phyloP scores from a whole-genome alignment of 805 yeast genomes.

The Maudiozyma turicensis region DNA sequence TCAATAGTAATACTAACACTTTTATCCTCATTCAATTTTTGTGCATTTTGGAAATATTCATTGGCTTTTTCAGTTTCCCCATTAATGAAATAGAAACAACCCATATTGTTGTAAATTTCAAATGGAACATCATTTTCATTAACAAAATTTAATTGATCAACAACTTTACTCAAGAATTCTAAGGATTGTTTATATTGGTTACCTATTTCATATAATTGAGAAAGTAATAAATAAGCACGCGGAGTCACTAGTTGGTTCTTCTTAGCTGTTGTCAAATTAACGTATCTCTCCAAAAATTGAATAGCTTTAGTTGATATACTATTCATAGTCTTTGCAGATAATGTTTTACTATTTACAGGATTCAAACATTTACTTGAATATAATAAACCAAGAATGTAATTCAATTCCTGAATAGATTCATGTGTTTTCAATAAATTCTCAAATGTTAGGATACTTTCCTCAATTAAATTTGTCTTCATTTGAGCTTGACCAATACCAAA shows the following conservation, averaged over 20 bases:
- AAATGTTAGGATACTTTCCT: conserved; percentile 79
- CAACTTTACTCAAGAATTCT: conserved; percentile 49
- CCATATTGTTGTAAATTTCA: conserved; percentile 71
- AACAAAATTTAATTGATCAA: conserved; percentile 35
- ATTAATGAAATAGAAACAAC: conserved; percentile 66
- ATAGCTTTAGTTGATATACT: conserved; percentile 43
- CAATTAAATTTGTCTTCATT: conserved; percentile 57
- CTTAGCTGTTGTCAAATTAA: conserved; percentile 47
- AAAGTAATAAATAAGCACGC: conserved; percentile 58
- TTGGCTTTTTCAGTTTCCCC: conserved; percentile 51
- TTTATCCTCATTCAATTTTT: conserved; percentile 21
- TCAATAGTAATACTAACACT: conserved; percentile 36
- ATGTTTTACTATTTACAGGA: conserved; percentile 11
- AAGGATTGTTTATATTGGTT: conserved; percentile 58
- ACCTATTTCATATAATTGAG: conserved; percentile 58
- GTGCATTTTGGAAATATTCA: conserved; percentile 43
- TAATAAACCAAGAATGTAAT: conserved; percentile 65
- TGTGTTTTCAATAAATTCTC: conserved; percentile 60
- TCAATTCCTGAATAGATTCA: conserved; percentile 64
- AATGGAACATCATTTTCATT: conserved; percentile 35
- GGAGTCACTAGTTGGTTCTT: conserved; percentile 48
- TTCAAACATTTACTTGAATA: conserved; percentile 43
- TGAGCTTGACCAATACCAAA: conserved; percentile 84
- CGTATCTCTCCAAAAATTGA: conserved; percentile 56
- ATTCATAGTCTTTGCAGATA: conserved; percentile 9